phyloP scores from a whole-genome alignment of 768 basidiomycete species.

The Suillus cothurnatus region DNA sequence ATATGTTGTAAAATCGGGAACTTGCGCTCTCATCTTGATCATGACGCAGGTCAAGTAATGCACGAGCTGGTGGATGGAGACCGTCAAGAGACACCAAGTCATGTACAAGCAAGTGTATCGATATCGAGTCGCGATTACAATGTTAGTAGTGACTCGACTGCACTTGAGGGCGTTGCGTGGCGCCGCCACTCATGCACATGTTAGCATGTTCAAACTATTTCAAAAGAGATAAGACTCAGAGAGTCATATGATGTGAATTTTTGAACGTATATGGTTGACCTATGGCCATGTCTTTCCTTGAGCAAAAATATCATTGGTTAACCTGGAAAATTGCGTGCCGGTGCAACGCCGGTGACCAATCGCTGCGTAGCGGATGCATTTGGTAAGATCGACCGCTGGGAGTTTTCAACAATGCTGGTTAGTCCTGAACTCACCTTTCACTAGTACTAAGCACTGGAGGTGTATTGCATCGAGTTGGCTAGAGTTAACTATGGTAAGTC shows the following conservation, averaged over 20 bases:
- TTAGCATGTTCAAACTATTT: background rate
- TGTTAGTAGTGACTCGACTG: background rate
- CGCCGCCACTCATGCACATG: too few species aligned
- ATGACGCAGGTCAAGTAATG: background rate
- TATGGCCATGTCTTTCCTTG: too few species aligned
- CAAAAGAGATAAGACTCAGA: slow-evolving; percentile 1
- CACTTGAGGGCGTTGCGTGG: too few species aligned
- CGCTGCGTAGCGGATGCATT: background rate
- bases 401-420: background rate
- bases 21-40: background rate
- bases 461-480: background rate
- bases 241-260: too few species aligned
- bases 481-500: background rate
- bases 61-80: background rate
- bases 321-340: background rate
- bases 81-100: too few species aligned
- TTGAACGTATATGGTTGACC: too few species aligned
- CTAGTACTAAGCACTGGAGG: too few species aligned
- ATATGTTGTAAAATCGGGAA: background rate
- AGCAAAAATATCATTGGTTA: background rate
- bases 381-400: background rate
- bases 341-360: too few species aligned
- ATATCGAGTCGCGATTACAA: background rate
- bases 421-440: background rate
- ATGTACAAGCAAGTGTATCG: background rate